Conservation (phyloP, 305 asterid genomes). For the Fraxinus paxiana region DNA sequence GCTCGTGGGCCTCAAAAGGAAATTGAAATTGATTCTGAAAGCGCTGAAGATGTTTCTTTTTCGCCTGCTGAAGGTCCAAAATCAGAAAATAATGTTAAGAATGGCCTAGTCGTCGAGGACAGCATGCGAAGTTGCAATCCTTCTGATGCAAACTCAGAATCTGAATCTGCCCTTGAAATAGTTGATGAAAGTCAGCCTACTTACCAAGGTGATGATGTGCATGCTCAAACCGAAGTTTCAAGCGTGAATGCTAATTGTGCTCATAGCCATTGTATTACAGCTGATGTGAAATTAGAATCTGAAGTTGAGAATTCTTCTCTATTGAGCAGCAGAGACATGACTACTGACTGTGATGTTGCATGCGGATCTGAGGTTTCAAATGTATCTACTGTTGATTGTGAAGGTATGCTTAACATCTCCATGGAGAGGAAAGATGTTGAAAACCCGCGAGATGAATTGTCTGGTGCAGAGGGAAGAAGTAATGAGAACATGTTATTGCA, state of each 20-base stretch:
- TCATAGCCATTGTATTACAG: slow-evolving; percentile 27
- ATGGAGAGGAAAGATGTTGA: slow-evolving; percentile 31
- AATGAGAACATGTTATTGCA: slow-evolving; percentile 22
- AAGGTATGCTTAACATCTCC: slow-evolving; percentile 26
- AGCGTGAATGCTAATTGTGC: slow-evolving; percentile 23
- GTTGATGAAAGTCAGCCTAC: slow-evolving; percentile 24
- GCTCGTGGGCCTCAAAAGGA: slow-evolving; percentile 23
- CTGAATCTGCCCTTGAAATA: slow-evolving; percentile 24
- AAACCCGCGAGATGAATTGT: slow-evolving; percentile 29
- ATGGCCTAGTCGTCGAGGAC: slow-evolving; percentile 20
- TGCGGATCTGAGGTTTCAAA: slow-evolving; percentile 31
- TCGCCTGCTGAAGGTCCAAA: slow-evolving; percentile 22
- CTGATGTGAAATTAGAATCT: slow-evolving; percentile 37
- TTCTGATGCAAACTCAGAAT: slow-evolving; percentile 19
- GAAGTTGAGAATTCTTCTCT: slow-evolving; percentile 32
- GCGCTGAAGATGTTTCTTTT: slow-evolving; percentile 20
- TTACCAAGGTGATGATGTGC: slow-evolving; percentile 25
- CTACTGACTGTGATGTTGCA: slow-evolving; percentile 25
- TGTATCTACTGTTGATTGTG: slow-evolving; percentile 26
- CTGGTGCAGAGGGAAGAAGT: slow-evolving; percentile 26
- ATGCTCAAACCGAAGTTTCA: slow-evolving; percentile 30
- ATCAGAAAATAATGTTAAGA: slow-evolving; percentile 24
- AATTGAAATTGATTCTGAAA: slow-evolving; percentile 24
- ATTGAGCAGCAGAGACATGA: slow-evolving; percentile 25
- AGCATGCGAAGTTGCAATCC: slow-evolving; percentile 5